phyloP scores from a whole-genome alignment of 2,329 filamentous ascomycete species.

The Sporothrix luriei region DNA sequence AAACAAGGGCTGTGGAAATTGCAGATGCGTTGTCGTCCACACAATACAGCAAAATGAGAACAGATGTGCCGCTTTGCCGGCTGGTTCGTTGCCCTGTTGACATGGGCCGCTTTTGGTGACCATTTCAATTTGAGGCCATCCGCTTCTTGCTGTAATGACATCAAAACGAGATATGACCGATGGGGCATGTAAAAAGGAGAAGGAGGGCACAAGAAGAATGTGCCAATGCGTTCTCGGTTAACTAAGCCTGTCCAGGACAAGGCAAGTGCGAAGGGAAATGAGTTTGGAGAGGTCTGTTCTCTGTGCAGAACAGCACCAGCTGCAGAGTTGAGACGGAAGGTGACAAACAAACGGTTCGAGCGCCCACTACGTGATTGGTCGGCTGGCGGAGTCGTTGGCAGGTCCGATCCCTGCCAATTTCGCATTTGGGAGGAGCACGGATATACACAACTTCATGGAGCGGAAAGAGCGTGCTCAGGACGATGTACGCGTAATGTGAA shows the following conservation, averaged over 20 bases:
- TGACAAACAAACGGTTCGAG: constrained; percentile 10
- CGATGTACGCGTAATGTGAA: background rate
- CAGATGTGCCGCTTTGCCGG: constrained; percentile 8
- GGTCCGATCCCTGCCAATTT: constrained; percentile 15
- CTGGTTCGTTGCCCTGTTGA: background rate
- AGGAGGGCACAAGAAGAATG: background rate
- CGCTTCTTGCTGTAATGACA: constrained; percentile 1
- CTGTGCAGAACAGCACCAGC: background rate
- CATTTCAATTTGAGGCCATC: constrained; percentile 5
- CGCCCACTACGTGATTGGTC: constrained; percentile 4
- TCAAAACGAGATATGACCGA: background rate
- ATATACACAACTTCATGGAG: background rate
- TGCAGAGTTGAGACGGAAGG: background rate
- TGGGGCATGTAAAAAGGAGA: background rate
- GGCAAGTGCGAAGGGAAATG: constrained; percentile 18
- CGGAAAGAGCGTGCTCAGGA: background rate
- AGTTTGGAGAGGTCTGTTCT: background rate
- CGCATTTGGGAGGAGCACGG: constrained; percentile 4
- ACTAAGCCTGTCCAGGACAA: constrained; percentile 6
- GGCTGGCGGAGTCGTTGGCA: background rate
- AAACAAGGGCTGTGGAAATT: constrained; percentile 3
- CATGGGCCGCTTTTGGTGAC: constrained; percentile 3
- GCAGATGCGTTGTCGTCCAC: background rate
- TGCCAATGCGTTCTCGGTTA: background rate
- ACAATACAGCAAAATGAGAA: background rate